Evolutionary conservation across 768 basidiomycete species (phyloP).

Genomic region (Amanita pseudoporphyria): DNA sequence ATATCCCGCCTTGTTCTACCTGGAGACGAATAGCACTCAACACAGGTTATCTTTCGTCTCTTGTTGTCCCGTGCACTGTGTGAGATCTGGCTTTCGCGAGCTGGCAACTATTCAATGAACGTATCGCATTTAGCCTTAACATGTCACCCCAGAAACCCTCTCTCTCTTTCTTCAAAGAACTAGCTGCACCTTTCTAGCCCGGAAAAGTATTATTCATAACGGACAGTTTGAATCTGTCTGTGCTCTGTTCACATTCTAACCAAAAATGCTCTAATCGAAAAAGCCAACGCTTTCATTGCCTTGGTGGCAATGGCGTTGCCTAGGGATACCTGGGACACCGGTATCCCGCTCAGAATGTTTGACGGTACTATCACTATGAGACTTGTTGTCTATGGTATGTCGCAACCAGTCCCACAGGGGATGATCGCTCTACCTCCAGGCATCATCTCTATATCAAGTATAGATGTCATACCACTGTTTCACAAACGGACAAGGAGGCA

Average conservation of each 20-base stretch:
- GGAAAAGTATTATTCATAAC: background rate
- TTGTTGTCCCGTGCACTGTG: background rate
- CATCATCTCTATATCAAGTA: too few species aligned
- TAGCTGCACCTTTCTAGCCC: background rate
- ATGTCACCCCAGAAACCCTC: background rate
- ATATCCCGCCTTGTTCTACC: too few species aligned
- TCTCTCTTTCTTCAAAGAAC: background rate
- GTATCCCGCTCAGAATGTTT: background rate
- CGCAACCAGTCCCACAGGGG: too few species aligned
- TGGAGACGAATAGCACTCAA: background rate
- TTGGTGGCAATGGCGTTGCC: background rate
- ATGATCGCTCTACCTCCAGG: too few species aligned
- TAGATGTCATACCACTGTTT: too few species aligned
- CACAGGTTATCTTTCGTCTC: background rate
- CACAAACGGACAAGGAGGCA: too few species aligned
- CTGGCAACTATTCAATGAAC: background rate
- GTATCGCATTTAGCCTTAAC: background rate
- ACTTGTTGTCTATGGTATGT: background rate
- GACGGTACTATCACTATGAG: background rate
- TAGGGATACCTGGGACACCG: background rate
- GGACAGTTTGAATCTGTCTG: background rate
- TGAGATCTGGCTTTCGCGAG: background rate
- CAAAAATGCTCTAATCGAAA: too few species aligned
- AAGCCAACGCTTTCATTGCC: too few species aligned
- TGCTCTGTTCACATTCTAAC: background rate